Base-by-base conservation (phyloP, 2,329 filamentous ascomycete genomes). In the Hypoxylon sp. region DNA sequence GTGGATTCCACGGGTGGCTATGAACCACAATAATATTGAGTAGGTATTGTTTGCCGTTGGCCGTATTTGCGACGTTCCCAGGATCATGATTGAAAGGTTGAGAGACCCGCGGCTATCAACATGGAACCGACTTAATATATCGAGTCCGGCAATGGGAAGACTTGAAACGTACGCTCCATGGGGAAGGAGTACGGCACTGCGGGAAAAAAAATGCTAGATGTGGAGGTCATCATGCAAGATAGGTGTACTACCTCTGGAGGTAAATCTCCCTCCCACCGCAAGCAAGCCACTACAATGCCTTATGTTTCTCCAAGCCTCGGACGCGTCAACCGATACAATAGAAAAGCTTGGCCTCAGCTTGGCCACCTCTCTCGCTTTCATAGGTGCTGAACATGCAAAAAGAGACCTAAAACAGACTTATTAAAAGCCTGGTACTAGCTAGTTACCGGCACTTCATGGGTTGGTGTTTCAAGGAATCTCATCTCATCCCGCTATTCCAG, bases 131-230 rank as follows among this genome's bases (percentile, higher is more conserved):
- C 5, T 44, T 54, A 65, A 60, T 68, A 55, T 68, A 60, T 70
- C 62, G 55, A 66, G 64, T 46, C 59, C 67, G 67, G 67, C 67
- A 70, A 64, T 72, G 67, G 35, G 57, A 66, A 48, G 44, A 60
- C 55, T 66, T 70, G 67, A 68, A 72, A 72, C 67, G 59, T 58
- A 66, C 54, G 68, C 70, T 72, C 67, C 67, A 70, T 68, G 64
- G 67, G 64, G 67, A 68, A 70, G 64, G 70, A 67, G 59, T 59
- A 64, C 59, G 55, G 64, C 67, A 59, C 62, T 33, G 66, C 54
- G 62, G 69, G 50, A 69, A 58, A 64, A 64, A 51, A 48, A 37
- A 11, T 8, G 6, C 48, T 63, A 52, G 52, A 39, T 67, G 64
- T 68, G 67, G 67, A 68, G 61, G 67, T 58, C 47, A 29, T 70